Evolutionary conservation across 164 flowering plant species (phyloP).

Genomic region (Macadamia tetraphylla): DNA sequence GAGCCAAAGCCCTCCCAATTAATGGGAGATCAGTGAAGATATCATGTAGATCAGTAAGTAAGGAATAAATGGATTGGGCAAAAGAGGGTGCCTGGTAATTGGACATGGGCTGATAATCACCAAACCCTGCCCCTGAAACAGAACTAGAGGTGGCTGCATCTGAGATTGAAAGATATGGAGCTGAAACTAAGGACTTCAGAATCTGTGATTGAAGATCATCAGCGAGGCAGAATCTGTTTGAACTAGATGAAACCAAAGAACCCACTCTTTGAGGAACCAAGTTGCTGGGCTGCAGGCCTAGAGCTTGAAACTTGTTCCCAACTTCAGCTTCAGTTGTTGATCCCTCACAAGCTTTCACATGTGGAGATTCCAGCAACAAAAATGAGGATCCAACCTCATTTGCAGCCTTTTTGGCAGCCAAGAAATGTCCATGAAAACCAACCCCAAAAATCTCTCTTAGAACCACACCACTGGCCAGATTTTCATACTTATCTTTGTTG

Average conservation of each 20-base stretch:
- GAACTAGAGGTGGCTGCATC: conserved; percentile 16
- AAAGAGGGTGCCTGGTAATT: conserved; percentile 61
- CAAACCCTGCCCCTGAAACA: conserved; percentile 17
- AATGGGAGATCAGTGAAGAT: conserved; percentile 60
- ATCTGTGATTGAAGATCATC: conserved; percentile 38
- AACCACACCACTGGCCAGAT: conserved; percentile 63
- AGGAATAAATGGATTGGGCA: conserved; percentile 64
- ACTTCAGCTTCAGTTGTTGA: conserved; percentile 13
- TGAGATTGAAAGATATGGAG: conserved; percentile 18
- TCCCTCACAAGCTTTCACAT: conserved; percentile 13
- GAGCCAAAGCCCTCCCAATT: conserved; percentile 56
- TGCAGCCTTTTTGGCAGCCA: conserved; percentile 67
- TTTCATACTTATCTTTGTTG: conserved; percentile 58
- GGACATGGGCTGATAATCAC: conserved; percentile 22
- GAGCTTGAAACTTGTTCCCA: conserved; percentile 27
- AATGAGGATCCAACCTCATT: conserved; percentile 62
- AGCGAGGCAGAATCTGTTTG: conserved; percentile 29
- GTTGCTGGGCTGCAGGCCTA: conserved; percentile 31
- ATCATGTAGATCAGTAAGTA: conserved; percentile 63
- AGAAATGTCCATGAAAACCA: conserved; percentile 65
- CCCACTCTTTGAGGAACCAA: conserved; percentile 44
- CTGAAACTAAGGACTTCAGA: conserved; percentile 41
- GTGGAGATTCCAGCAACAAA: conserved; percentile 59
- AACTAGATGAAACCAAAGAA: conserved; percentile 18
- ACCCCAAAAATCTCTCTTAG: conserved; percentile 73